Evolutionary conservation across 805 yeast species (phyloP).

Genomic region (Metschnikowia orientalis): DNA sequence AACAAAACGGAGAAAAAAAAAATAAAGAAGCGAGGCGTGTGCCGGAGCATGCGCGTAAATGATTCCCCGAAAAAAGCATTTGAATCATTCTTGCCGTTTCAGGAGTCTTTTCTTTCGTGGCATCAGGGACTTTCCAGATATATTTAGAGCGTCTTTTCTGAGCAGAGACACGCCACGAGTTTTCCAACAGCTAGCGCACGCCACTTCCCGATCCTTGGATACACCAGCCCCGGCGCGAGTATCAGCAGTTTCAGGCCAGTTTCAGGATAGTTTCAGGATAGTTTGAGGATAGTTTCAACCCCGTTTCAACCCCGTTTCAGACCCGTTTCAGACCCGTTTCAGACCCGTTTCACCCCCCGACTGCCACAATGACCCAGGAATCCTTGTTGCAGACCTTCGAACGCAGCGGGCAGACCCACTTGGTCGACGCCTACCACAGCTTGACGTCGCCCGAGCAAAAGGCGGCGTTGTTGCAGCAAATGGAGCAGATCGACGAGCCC

Average conservation of each 20-base stretch:
- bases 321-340: no score
- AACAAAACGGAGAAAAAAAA: not conserved
- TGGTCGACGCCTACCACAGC: slow-evolving; percentile 45
- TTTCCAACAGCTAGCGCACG: no score
- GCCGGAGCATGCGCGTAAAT: slow-evolving; percentile 5
- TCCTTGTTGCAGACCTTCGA: slow-evolving; percentile 1
- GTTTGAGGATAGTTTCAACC: no score
- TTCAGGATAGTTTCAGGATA: no score
- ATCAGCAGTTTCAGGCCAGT: no score
- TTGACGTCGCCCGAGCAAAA: slow-evolving; percentile 32
- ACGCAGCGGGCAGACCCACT: slow-evolving; percentile 43
- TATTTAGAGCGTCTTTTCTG: not conserved
- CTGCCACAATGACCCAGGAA: not conserved
- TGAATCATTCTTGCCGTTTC: not conserved
- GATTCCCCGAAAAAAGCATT: not conserved
- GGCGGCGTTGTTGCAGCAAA: slow-evolving; percentile 35
- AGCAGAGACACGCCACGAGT: not conserved
- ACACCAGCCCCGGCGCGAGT: no score
- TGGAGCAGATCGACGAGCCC: slow-evolving; percentile 42
- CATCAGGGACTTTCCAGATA: no score
- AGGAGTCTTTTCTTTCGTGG: no score
- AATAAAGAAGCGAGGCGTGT: not conserved
- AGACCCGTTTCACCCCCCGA: not conserved
- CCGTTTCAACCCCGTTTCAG: no score
- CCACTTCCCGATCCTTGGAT: no score